phyloP scores from a whole-genome alignment of 1,284 basidiomycete species.

The Gomphus bonarii region DNA sequence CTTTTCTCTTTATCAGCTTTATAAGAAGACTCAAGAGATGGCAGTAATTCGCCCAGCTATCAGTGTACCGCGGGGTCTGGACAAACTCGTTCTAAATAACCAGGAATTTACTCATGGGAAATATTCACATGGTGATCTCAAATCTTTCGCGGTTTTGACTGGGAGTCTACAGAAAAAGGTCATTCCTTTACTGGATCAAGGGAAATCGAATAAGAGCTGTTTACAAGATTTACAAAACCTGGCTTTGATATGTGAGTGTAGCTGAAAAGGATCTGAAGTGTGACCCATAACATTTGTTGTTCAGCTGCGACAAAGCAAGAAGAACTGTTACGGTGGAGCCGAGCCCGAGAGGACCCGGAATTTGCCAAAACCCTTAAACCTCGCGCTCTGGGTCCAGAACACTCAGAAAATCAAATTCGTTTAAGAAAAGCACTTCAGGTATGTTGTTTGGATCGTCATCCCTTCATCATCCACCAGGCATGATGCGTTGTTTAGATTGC shows the following conservation, averaged over 20 bases:
- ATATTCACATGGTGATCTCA: conserved; percentile 45
- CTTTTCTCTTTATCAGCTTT: conserved; percentile 5
- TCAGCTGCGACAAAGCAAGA: conserved; percentile 64
- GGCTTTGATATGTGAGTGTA: conserved; percentile 51
- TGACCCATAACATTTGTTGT: neutral
- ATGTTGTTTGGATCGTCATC: conserved; percentile 17
- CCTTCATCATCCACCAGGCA: neutral
- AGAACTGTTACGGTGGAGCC: conserved; percentile 65
- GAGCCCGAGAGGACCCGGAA: conserved; percentile 64
- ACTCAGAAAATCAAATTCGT: conserved; percentile 72
- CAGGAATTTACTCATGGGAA: conserved; percentile 20
- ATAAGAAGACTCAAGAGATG: conserved; percentile 11
- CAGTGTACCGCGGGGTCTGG: neutral
- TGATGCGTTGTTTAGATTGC: conserved; percentile 34
- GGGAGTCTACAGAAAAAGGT: conserved; percentile 40
- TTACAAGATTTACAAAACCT: conserved; percentile 49
- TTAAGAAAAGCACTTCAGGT: conserved; percentile 64
- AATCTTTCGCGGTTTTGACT: conserved; percentile 41
- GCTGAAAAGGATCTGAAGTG: neutral
- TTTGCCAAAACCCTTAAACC: conserved; percentile 74
- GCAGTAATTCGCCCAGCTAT: neutral
- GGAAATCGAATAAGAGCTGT: conserved; percentile 28
- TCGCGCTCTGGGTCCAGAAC: conserved; percentile 79
- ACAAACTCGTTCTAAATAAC: conserved; percentile 2
- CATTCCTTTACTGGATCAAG: conserved; percentile 34